Evolutionary conservation across 2,329 filamentous ascomycete species (phyloP).

Genomic region (Phialophora macrospora): DNA sequence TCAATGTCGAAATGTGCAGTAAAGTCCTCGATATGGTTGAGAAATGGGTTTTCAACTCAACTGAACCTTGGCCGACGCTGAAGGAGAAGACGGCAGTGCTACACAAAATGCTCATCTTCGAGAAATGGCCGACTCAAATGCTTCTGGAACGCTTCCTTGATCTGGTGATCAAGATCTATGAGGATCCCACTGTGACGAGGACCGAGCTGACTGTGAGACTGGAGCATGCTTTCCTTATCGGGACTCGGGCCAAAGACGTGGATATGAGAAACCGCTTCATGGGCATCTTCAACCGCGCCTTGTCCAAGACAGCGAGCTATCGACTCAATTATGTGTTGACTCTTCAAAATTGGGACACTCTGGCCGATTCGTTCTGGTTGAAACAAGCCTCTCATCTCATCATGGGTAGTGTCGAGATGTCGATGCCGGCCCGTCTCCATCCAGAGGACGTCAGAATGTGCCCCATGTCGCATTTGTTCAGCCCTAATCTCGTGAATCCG

Average conservation of each 20-base stretch:
- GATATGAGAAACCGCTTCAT: slow-evolving; percentile 98
- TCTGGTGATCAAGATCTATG: slow-evolving; percentile 96
- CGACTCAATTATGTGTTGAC: slow-evolving; percentile 87
- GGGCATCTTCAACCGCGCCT: slow-evolving; percentile 90
- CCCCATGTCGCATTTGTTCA: slow-evolving; percentile 73
- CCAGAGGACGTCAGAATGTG: slow-evolving; percentile 81
- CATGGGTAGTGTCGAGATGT: slow-evolving; percentile 87
- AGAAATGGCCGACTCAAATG: slow-evolving; percentile 78
- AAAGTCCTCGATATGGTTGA: slow-evolving; percentile 95
- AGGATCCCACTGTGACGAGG: slow-evolving; percentile 91
- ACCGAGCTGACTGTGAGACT: slow-evolving; percentile 96
- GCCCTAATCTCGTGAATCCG: slow-evolving; percentile 65
- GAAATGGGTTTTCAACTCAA: slow-evolving; percentile 92
- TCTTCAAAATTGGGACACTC: slow-evolving; percentile 94
- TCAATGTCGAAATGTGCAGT: slow-evolving; percentile 82
- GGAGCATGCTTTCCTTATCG: slow-evolving; percentile 97
- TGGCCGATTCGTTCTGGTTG: slow-evolving; percentile 95
- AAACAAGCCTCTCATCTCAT: slow-evolving; percentile 92
- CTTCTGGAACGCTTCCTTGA: slow-evolving; percentile 93
- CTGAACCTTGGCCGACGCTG: slow-evolving; percentile 92
- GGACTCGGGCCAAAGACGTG: slow-evolving; percentile 88
- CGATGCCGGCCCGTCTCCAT: slow-evolving; percentile 76
- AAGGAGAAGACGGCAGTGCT: slow-evolving; percentile 99
- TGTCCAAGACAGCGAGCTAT: slow-evolving; percentile 89
- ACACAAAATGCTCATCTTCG: slow-evolving; percentile 98